phyloP scores from a whole-genome alignment of 805 yeast species.

The Hanseniaspora meyeri region DNA sequence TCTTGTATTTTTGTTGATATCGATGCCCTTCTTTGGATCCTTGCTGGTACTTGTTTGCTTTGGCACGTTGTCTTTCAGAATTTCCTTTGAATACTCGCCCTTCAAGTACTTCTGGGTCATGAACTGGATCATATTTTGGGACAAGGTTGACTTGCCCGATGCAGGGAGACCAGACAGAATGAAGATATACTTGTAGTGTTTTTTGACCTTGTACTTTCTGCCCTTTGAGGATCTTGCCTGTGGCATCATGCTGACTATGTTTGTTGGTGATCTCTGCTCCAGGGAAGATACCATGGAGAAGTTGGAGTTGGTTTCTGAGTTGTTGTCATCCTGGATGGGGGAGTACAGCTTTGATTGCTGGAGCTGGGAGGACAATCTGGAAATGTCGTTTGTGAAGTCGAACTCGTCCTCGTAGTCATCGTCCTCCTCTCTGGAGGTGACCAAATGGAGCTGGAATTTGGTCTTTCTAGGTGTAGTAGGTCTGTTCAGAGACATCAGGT shows the following conservation, averaged over 20 bases:
- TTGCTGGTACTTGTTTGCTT: not conserved
- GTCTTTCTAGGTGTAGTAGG: not conserved
- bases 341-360: not conserved
- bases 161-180: constrained; percentile 71
- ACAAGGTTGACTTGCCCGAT: constrained; percentile 61
- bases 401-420: constrained; percentile 1
- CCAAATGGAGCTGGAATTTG: constrained; percentile 3
- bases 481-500: not conserved
- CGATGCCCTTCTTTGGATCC: not conserved
- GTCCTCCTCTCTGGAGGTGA: constrained; percentile 4
- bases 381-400: not conserved
- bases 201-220: not conserved
- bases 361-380: not conserved
- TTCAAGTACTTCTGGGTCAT: constrained; percentile 28
- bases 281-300: constrained; percentile 7
- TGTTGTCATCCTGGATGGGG: not conserved
- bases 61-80: not conserved
- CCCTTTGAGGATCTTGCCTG: not conserved
- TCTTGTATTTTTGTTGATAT: not conserved
- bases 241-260: no score
- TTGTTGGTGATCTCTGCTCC: not conserved
- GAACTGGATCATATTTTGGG: constrained; percentile 50
- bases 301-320: not conserved
- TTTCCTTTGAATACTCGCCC: not conserved
- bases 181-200: constrained; percentile 37